Evolutionary conservation across 2,329 filamentous ascomycete species (phyloP), one percentile per base, ranked within the genome.

Genomic region (Microdochium bolleyi): DNA sequence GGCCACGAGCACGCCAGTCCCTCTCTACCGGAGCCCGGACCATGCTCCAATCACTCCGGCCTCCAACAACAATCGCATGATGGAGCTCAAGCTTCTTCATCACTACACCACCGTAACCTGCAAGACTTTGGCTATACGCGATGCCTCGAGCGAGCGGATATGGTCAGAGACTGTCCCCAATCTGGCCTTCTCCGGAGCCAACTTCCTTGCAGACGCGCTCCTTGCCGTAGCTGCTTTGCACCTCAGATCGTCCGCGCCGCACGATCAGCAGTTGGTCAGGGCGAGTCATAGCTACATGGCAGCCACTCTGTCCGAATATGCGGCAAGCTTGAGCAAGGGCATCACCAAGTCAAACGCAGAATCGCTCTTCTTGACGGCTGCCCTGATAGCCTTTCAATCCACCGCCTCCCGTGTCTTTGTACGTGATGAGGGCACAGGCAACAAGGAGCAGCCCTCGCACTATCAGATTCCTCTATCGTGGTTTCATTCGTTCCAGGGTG

Each of bases 401-500:
- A 78, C 82, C 25, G 74, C 88, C 41, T 75, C 82, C 49, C 71
- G 86, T 59, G 75, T 84, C 54, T 85, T 85, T 56, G 75, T 76
- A 54, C 78, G 82, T 50, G 79, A 83, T 53, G 80, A 83, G 51
- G 41, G 61, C 25, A 69, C 73, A 9, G 62, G 63, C 11, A 59
- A 62, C 3, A 67, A 69, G 49, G 70, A 73, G 25, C 62, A 68
- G 2, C 62, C 65, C n/a, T 59, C 58, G 48, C 71, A 70, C 38
- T 86, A 86, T 61, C 71, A 73, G 19, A 66, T 84, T n/a, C 83
- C 83, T 0, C 67, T 85, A 46, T 75, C 79, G 2, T 85, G 81
- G 82, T 85, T 86, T 55, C 82, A 85, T 61, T 78, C 83, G 3
- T 85, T 84, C 60, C 83, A 85, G 60, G 83, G 83, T 11, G 80